These are phyloP conservation scores for Aspergillus candidus DNA, from an alignment of 2,329 filamentous ascomycete species.

Conservation along the genomic window DNA sequence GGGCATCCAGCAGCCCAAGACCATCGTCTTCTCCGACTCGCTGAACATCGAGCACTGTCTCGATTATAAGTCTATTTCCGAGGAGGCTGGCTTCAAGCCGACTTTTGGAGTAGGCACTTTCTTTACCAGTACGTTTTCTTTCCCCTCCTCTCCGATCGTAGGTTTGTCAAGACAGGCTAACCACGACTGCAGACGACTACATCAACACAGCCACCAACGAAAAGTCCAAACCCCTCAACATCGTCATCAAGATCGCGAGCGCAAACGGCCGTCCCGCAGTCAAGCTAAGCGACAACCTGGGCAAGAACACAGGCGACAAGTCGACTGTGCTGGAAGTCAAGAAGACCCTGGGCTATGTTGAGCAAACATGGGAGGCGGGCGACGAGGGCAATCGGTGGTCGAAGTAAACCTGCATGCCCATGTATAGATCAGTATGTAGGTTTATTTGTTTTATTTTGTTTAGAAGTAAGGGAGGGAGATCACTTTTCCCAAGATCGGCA, in stretches of 20 bases:
- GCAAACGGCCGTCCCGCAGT: constrained; percentile 75
- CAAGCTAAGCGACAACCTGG: constrained; percentile 86
- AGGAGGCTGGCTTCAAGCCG: constrained; percentile 72
- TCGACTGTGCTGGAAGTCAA: constrained; percentile 77
- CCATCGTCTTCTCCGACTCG: constrained; percentile 92
- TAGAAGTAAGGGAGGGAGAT: too few relatives aligned
- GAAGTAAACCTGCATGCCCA: constrained; percentile 1
- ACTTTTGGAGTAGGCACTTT: constrained; percentile 94
- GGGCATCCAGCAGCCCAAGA: constrained; percentile 73
- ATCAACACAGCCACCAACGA: constrained; percentile 61
- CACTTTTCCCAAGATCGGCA: too few relatives aligned
- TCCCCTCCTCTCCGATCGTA: background rate
- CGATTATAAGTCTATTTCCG: constrained; percentile 79
- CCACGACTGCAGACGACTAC: constrained; percentile 63
- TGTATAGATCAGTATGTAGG: too few relatives aligned
- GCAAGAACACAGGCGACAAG: constrained; percentile 90
- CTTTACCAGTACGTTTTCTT: constrained; percentile 61
- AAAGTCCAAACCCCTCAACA: constrained; percentile 89
- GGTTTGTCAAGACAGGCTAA: background rate
- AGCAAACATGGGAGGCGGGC: constrained; percentile 74
- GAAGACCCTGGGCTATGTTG: constrained; percentile 74
- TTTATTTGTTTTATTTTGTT: too few relatives aligned
- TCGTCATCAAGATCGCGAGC: constrained; percentile 93
- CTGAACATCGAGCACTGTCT: constrained; percentile 85
- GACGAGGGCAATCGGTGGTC: constrained; percentile 84